Evolutionary conservation across 2,329 filamentous ascomycete species (phyloP).

Genomic region (Harringtonia lauricola): DNA sequence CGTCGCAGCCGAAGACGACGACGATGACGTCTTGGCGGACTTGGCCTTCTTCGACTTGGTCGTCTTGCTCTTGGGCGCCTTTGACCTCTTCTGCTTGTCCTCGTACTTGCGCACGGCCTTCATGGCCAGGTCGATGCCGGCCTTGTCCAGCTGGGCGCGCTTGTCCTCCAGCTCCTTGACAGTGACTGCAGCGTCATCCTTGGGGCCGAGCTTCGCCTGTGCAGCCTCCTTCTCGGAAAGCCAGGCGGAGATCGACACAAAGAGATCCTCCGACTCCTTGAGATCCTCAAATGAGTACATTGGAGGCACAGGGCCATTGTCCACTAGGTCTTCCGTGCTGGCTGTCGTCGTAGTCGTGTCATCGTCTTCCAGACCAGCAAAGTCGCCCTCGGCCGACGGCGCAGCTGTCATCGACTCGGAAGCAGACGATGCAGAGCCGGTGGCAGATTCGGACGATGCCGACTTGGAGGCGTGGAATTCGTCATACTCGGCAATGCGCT

Average conservation of each 20-base stretch:
- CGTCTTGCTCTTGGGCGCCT: conserved; percentile 18
- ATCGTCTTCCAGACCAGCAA: conserved; percentile 73
- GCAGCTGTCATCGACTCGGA: conserved; percentile 23
- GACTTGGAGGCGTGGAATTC: conserved; percentile 43
- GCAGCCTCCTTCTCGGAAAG: conserved; percentile 57
- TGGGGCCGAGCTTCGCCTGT: conserved; percentile 58
- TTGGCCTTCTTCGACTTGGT: conserved; percentile 34
- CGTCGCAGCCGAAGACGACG: conserved; percentile 18
- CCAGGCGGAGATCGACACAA: conserved; percentile 59
- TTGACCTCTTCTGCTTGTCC: conserved; percentile 31
- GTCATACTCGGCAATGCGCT: conserved; percentile 59
- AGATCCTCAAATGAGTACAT: conserved; percentile 68
- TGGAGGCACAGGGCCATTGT: conserved; percentile 46
- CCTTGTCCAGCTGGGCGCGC: conserved; percentile 60
- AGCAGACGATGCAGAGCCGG: conserved; percentile 24
- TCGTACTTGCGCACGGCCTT: conserved; percentile 51
- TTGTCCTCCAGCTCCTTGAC: conserved; percentile 61
- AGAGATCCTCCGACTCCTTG: conserved; percentile 47
- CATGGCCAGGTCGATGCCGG: conserved; percentile 58
- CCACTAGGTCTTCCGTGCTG: conserved; percentile 33
- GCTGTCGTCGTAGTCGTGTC: conserved; percentile 23
- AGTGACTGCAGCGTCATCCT: conserved; percentile 65
- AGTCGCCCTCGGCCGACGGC: conserved; percentile 39
- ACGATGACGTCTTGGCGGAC: background rate
- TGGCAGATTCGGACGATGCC: conserved; percentile 30